Base-by-base conservation (phyloP, 768 basidiomycete genomes). In the Clathrus columnatus region DNA sequence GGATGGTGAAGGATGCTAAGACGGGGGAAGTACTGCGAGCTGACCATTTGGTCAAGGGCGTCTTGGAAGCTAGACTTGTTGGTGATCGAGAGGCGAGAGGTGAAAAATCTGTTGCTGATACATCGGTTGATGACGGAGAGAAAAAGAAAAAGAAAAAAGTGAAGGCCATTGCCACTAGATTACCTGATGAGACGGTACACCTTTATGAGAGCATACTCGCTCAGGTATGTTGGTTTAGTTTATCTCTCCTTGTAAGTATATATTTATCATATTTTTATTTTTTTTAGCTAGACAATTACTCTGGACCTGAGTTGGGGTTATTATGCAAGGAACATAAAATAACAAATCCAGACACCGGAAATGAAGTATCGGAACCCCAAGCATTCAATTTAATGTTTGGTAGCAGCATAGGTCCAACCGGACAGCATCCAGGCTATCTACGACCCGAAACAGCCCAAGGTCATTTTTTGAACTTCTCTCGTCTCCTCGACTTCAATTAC, bases 301-400 rank as follows among this genome's bases (percentile, higher is more conserved):
- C 83, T 56, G 96, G 96, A 21, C 77, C 85, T 14, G 83, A 94
- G 60, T 79, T 99, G 48, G 94, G 95, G 51, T 82, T 87, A 61
- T 80, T 98, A 49, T 91, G 91, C 70, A 75, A 76, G 46, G 85
- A 81, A 61, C 74, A 91, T 71, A 75, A 83, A 57, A 86, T 98
- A 66, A 75, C 77, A 49, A 95, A 94, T 67, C 95, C 95, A 1
- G 90, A 89, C 60, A 95, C 94, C 1, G 87, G 82, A 63, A 97
- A 99, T 68, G 86, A 89, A 64, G 86, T 98, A 27, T 77, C 85
- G 46, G 91, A 94, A 67, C 96, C 96, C 7, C 87, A 91, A 64
- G 83, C 86, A 67, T 99, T 98, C 78, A 99, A 98, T 72, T 81
- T 98, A 65, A 98, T 99, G 96, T 98, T 99, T 71, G 84, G 90